A percentile compares a stretch with the other conserved stretches of the same genome.
phyloP scores from a whole-genome alignment of 1,284 basidiomycete genomes.

The Cryptococcus sp. region DNA sequence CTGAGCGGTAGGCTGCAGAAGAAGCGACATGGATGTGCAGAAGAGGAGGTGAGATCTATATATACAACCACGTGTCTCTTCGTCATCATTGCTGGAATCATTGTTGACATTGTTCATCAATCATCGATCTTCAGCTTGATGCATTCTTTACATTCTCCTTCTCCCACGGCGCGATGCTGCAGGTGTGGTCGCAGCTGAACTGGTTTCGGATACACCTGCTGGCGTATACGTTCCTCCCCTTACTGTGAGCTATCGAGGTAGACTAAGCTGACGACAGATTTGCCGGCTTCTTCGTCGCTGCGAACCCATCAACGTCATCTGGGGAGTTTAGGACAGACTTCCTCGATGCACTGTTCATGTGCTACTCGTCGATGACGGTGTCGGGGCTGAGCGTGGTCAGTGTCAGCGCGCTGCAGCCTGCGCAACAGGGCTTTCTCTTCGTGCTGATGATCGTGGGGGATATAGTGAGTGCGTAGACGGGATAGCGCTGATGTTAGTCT shows the following conservation, averaged over 20 bases:
- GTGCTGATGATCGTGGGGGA: slow-evolving; percentile 24
- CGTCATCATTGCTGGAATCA: too few species aligned
- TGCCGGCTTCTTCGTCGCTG: slow-evolving; percentile 23
- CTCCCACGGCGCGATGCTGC: background rate
- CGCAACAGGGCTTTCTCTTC: slow-evolving; percentile 24
- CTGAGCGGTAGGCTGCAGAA: too few species aligned
- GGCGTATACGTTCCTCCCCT: slow-evolving; percentile 17
- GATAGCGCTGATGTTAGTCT: slow-evolving; percentile 6
- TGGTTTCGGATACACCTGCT: slow-evolving; percentile 27
- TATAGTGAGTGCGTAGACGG: slow-evolving; percentile 10
- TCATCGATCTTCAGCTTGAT: too few species aligned
- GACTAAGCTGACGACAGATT: slow-evolving; percentile 2
- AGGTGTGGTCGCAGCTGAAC: slow-evolving; percentile 14
- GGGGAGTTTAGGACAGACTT: slow-evolving; percentile 12
- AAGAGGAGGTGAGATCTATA: too few species aligned
- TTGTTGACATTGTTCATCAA: too few species aligned
- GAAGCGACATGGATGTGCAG: too few species aligned
- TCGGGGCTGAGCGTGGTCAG: slow-evolving; percentile 14
- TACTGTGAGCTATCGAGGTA: slow-evolving; percentile 10
- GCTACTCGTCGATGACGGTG: slow-evolving; percentile 27
- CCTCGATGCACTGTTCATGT: slow-evolving; percentile 24
- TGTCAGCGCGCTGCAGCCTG: slow-evolving; percentile 15
- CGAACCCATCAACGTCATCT: slow-evolving; percentile 10
- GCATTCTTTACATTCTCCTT: too few species aligned
- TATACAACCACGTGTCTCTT: too few species aligned